Evolutionary conservation across 257 asterid genomes (phyloP), one percentile per base, ranked within the genome.

Genomic region (Ocimum tenuiflorum): DNA sequence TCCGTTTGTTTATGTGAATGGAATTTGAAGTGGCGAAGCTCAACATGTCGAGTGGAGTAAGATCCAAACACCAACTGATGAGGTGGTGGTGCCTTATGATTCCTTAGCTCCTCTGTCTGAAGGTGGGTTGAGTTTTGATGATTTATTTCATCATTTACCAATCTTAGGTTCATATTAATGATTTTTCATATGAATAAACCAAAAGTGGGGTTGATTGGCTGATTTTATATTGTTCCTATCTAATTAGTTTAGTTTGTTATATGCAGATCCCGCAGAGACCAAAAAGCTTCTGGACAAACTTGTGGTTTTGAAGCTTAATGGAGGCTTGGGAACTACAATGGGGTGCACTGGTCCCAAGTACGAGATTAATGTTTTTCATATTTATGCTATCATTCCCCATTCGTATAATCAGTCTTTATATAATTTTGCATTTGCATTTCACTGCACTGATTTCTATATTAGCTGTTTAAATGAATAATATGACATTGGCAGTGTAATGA

Each of bases 291-390:
- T 94, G 75, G 91, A 90, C 81, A 94, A 94, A 80, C 95, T 94
- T 64, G 99, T 82, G 64, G 99, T 94, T 47, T 65, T 94, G 59
- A 94, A 94, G 85, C 99, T 94, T 71, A 94, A 94, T 72, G 99
- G 99, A 78, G 99, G 99, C 36, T 80, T 94, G 85, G 99, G 99
- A 71, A 94, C 99, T 58, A 94, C 99, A 12, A 94, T 94, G 99
- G 99, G 99, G 8, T 94, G 99, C 75, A 94, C 96, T 20, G 99
- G 99, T 51, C 99, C 99, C 48, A 90, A 94, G 99, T 94, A 88
- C 51, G 89, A 31, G 42, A 19, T 58, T 70, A n/a, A 65, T 7
- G n/a, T 36, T 43, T 27, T 38, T 59, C 31, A 14, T 15, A 39
- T 47, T 61, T 62, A 41, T 57, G 0, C 18, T 12, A 11, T 33